Base-by-base conservation (phyloP, 495 filamentous ascomycete species). In the Lasiosphaeria hispida region DNA sequence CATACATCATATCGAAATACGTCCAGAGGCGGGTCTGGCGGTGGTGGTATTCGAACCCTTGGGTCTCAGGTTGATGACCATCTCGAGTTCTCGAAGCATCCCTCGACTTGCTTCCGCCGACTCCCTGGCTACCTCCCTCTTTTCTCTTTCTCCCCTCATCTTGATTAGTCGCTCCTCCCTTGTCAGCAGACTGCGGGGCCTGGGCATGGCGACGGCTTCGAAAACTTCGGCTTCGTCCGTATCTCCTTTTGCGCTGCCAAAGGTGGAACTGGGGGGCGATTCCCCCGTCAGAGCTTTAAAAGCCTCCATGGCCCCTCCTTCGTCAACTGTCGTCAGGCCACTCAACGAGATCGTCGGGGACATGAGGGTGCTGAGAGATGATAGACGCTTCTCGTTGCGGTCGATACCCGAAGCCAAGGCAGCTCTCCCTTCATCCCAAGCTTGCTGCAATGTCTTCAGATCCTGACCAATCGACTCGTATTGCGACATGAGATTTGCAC, bases 391-490 rank as follows among this genome's bases (percentile, higher is more conserved):
- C 67, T 89, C 85, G 59, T 85, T 86, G 41, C 77, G 78, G 62
- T 92, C 88, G 43, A 94, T 85, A 55, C 85, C 90, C 41, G 81
- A 83, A 38, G 87, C 80, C 44, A 98, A 67, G 7, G 88, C 85
- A 4, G 84, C 77, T 65, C 87, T 92, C 7, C 92, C 93, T 33
- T 87, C 77, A 69, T 96, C 91, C 94, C 94, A 98, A 61, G 95
- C 92, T 58, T 92, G 85, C 60, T 93, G 85, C 43, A 98, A 77
- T 41, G 81, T 82, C 66, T 85, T 85, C 36, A 98, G 82, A 68
- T 98, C 94, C 43, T 83, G 78, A 7, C 94, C 94, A 60, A 98
- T 93, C 14, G 91, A 92, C 23, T 98, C 94, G 69, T 97, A 97
- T 66, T 97, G 94, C 30, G 85, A 72, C 73, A 95, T 85, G 23